phyloP scores from a whole-genome alignment of 2,329 filamentous ascomycete genomes.

The Apiospora hydei region DNA sequence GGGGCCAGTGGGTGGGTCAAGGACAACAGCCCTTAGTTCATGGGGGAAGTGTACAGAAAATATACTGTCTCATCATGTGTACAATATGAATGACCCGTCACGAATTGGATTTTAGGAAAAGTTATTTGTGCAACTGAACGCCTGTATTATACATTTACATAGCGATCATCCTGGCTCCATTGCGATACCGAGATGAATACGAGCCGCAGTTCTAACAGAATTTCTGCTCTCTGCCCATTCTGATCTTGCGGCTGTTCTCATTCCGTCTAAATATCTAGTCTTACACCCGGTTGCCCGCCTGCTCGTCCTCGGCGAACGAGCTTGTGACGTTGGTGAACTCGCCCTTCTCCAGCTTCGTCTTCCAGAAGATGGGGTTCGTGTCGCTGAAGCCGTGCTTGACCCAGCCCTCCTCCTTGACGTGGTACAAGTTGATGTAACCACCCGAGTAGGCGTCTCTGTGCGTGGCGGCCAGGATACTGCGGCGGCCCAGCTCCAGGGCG shows the following conservation, averaged over 20 bases:
- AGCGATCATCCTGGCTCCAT: constrained; percentile 26
- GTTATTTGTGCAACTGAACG: constrained; percentile 24
- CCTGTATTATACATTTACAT: constrained; percentile 37
- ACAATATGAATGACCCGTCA: constrained; percentile 14
- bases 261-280: constrained; percentile 8
- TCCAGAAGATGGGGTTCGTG: constrained; percentile 99
- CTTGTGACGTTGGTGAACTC: constrained; percentile 97
- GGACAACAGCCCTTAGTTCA: constrained; percentile 26
- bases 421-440: constrained; percentile 98
- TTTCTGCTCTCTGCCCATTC: constrained; percentile 26
- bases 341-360: constrained; percentile 97
- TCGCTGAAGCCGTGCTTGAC: constrained; percentile 98
- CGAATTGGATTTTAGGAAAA: neutral
- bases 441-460: constrained; percentile 99
- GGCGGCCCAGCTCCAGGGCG: constrained; percentile 86
- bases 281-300: constrained; percentile 26
- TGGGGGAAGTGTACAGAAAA: neutral
- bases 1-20: constrained; percentile 50
- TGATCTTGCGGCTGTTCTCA: neutral
- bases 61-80: constrained; percentile 2
- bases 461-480: constrained; percentile 94
- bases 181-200: constrained; percentile 31
- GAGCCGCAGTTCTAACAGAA: constrained; percentile 32
- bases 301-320: constrained; percentile 58
- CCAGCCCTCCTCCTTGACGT: constrained; percentile 99